Evolutionary conservation across 805 yeast genomes (phyloP), one percentile per base, ranked within the genome.

Genomic region (Candida berthetii): DNA sequence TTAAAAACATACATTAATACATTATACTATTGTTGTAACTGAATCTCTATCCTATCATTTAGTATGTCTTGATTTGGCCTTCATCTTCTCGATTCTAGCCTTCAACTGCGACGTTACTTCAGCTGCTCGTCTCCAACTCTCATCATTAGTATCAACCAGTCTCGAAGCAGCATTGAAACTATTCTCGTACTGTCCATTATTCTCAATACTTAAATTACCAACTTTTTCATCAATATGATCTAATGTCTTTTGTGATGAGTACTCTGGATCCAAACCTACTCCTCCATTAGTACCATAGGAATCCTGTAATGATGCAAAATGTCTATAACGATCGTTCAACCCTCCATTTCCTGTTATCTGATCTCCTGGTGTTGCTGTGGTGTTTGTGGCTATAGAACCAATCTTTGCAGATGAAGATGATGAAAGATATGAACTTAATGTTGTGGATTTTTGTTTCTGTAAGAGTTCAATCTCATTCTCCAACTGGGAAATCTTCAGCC

Each of bases 61-160:
- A 34, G 40, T 48, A 27, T 53, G 57, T 42, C 64, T 54, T 3
- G 67, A 59, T 38, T 82, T 70, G 11, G 86, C 86, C 56, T 85
- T 85, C 96, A 89, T 88, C 60, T 83, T 82, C 61, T 86, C 95
- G 36, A 89, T 89, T 52, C 96, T 68, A 1, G 89, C 95, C 58
- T 83, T 85, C 54, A 89, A 73, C 59, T 85, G 91, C 3, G 80
- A 76, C 1, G 96, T 89, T 11, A 88, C 95, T 51, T 85, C 95
- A 0, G 93, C 90, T 0, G 96, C 96, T 38, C 91, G 75, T 49
- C 74, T 78, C 96, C 96, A 89, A 50, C 85, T 80, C 40, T 71
- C 78, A 44, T 82, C 89, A 44, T 76, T 85, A 36, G 71, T 69
- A 34, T 49, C 54, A 25, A 49, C 28, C 28, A 45, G 39, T n/a